Percentiles rank a stretch among this genome's conserved stretches.
These are phyloP conservation scores for Sporothrix phasma DNA, from an alignment of 2,329 filamentous ascomycete genomes.

Conservation along the genomic window DNA sequence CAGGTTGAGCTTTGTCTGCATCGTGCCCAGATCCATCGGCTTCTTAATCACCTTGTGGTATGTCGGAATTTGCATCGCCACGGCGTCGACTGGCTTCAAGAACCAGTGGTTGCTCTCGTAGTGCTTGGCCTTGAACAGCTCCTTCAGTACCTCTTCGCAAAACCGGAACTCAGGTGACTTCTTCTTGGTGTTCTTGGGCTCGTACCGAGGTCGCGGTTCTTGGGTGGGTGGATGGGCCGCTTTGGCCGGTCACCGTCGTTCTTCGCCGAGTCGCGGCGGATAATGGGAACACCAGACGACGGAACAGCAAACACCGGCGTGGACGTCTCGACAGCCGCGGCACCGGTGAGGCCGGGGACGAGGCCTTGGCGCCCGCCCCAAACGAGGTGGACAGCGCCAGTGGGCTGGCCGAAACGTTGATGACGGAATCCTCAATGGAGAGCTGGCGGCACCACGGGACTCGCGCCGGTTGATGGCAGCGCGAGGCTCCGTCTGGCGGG, in stretches of 20 bases:
- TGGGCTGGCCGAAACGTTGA: not conserved
- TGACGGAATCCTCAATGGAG: constrained; percentile 21
- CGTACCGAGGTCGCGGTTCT: constrained; percentile 88
- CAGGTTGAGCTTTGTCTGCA: constrained; percentile 62
- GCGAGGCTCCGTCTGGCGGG: constrained; percentile 37
- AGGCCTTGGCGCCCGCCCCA: constrained; percentile 8
- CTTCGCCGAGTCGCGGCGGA: constrained; percentile 74
- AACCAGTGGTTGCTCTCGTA: constrained; percentile 62
- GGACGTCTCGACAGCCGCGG: constrained; percentile 28
- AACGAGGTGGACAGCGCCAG: not conserved
- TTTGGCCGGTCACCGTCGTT: constrained; percentile 73
- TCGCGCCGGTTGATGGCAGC: constrained; percentile 29
- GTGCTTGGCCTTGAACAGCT: constrained; percentile 68
- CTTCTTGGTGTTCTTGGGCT: constrained; percentile 76
- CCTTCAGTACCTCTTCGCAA: constrained; percentile 69
- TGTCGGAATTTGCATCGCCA: constrained; percentile 83
- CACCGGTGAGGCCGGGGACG: constrained; percentile 28
- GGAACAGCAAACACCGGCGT: constrained; percentile 56
- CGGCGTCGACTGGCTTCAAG: constrained; percentile 77
- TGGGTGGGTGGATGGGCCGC: constrained; percentile 85
- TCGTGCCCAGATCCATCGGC: constrained; percentile 89
- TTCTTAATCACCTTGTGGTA: constrained; percentile 94
- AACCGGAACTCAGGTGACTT: constrained; percentile 82
- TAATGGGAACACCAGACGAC: constrained; percentile 67
- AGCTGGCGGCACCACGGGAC: constrained; percentile 24